Evolutionary conservation across 2,329 filamentous ascomycete genomes (phyloP), one percentile per base, ranked within the genome.

Genomic region (Pseudocercospora crystallina): DNA sequence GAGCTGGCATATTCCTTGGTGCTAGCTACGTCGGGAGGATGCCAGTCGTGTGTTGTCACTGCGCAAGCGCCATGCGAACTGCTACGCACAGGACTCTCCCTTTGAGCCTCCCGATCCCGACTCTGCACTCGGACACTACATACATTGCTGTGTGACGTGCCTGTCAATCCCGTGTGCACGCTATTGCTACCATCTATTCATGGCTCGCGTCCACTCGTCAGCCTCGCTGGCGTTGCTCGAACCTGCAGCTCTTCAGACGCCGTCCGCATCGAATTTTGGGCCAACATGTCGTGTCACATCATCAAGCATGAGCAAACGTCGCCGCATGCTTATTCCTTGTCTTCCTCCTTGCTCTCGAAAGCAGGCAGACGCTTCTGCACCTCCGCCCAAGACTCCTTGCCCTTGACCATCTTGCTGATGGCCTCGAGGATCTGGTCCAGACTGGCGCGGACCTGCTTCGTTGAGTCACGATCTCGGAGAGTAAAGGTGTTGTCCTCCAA

Each of bases 391-490:
- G 75, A 78, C 73, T 84, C 81, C 51, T 80, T 80, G 40, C 83
- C 83, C 50, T 82, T 79, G 37, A 82, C 77, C 58, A 86, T 72
- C 47, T 73, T 77, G 70, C 81, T 81, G 62, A 94, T 81, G 26
- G 90, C 89, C 49, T 82, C 80, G 53, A 94, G 74, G 52, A 97
- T 90, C 68, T 86, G 86, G 35, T 88, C 86, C 69, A 94, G 82
- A 56, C 83, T 84, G 9, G 88, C 89, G 54, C 94, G 86, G 51
- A 97, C 90, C 75, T 97, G 92, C 69, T 85, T 87, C 47, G 89
- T 96, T 36, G 86, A 87, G 74, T 97, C 94, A 58, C 90, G 85
- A 70, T 97, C 92, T 67, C 92, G 80, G 59, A 97, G 81, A 1
- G 92, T 97, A 67, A 95, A 82, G 7, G 87, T 87, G 68, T 83